Evolutionary conservation across 768 basidiomycete genomes (phyloP), one percentile per base, ranked within the genome.

Genomic region (Mycena metata): DNA sequence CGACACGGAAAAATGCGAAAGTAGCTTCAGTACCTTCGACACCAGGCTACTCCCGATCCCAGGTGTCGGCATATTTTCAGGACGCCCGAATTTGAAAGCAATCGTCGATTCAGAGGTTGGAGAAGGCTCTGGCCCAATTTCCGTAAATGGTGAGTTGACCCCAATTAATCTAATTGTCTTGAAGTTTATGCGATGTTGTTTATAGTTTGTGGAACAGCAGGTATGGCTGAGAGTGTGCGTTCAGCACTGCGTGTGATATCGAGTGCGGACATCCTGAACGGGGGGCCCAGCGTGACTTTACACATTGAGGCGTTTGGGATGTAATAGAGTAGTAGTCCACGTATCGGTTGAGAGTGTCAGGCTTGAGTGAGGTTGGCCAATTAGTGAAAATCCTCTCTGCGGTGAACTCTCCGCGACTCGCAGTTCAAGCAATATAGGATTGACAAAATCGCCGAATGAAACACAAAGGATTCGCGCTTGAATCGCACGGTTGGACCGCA

Each of bases 201-300:
- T 45, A 13, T 52, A 85, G 84, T 85, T 4, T 85, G 83, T 51
- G 84, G 84, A 17, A 78, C 83, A 0, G 77, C 79, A 49, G 69
- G 75, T 13, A 26, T 86, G 30, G 74, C 81, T 0, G 71, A 74
- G 35, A 66, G 71, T 3, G 83, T 83, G n/a, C 76, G 83, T 1
- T 64, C 62, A 0, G 82, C 82, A 17, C 50, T 85, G 64, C 71
- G 79, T 12, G 74, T 76, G 43, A 78, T 80, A 3, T 74, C 82
- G 3, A 74, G 70, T 21, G n/a, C 74, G 12, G 73, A 70, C 33
- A 71, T 81, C n/a, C 67, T 81, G 41, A 74, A 74, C 24, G 82
- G 82, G 23, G 81, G 81, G 0, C 76, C 82, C 23, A 79, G 75
- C 45, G 75, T 83, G 26, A 75, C 72, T 16, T 69, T 83, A 10